Conservation (phyloP, 2,329 filamentous ascomycete species). For the Hortaea sp. region DNA sequence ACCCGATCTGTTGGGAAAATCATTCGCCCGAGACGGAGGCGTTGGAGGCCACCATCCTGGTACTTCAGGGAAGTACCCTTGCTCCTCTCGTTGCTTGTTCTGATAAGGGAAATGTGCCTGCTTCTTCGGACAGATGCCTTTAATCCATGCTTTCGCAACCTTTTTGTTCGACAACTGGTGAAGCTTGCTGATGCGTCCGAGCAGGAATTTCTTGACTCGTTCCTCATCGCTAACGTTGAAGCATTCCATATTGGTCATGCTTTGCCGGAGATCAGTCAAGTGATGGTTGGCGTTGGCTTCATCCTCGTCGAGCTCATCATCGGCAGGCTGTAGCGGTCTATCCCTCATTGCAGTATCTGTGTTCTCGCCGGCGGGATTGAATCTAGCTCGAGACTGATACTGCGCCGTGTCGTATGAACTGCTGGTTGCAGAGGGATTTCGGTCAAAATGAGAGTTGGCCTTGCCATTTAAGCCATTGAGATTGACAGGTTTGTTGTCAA, state of each 20-base stretch:
- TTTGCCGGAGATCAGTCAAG: no score
- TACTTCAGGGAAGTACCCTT: constrained; percentile 11
- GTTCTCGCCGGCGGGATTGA: no score
- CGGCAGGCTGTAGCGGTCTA: background rate
- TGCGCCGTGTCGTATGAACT: no score
- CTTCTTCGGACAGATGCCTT: constrained; percentile 66
- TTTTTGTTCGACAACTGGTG: constrained; percentile 64
- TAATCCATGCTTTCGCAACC: constrained; percentile 67
- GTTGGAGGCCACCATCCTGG: constrained; percentile 23
- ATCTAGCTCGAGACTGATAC: no score
- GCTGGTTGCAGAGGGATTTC: no score
- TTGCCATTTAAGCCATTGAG: no score
- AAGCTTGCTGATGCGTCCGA: constrained; percentile 52
- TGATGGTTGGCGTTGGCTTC: background rate
- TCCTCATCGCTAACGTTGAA: constrained; percentile 11
- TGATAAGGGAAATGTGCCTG: constrained; percentile 65
- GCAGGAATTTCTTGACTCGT: constrained; percentile 46
- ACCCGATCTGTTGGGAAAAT: background rate
- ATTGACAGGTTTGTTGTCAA: no score
- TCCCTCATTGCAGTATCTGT: no score
- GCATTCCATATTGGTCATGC: background rate
- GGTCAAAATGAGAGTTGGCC: no score
- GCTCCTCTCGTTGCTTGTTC: constrained; percentile 28
- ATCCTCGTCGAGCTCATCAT: background rate
- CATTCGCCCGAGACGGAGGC: background rate